Evolutionary conservation across 2,329 filamentous ascomycete species (phyloP), one percentile per base, ranked within the genome.

Genomic region (Monilinia aucupariae): DNA sequence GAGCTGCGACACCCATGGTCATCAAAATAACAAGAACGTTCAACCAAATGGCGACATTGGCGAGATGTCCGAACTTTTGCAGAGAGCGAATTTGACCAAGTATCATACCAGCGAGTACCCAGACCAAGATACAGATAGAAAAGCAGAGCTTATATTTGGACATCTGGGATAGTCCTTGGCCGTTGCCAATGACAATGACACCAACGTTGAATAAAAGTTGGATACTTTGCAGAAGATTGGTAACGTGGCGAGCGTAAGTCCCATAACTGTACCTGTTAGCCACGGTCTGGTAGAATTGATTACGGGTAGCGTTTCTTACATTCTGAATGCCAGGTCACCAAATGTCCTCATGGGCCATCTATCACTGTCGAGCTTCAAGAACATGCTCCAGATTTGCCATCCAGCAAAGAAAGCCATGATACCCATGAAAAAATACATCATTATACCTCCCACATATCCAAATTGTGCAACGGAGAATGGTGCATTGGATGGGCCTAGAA

Each of bases 11-110:
- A 27, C 78, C 81, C 78, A 85, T 84, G 15, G 68, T 73, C 63
- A 85, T 78, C 65, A 85, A 76, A 53, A 85, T 81, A 65, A 81
- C 76, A 41, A 81, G 68, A 17, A 85, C 66, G 64, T 84, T 85
- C 54, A 85, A 67, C 79, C 81, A 85, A n/a, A 85, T 78, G 2
- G 81, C 78, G 25, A 79, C 67, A 64, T 84, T 85, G 22, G 83
- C 82, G 0, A 85, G 71, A 77, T 80, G 84, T 2, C 81, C 80
- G 56, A 82, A 81, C 10, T 75, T 75, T 67, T 81, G 77, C 49
- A 86, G 74, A 0, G 82, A 84, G 4, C 83, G 78, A 52, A 86
- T 80, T 66, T 85, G 82, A 4, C 81, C 81, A 4, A 84, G 66
- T 15, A 83, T 27, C 64, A 83, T 80, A 17, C 83, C 82, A 10